Base-by-base conservation (phyloP, 1,284 basidiomycete genomes). In the Puccinia triticina region DNA sequence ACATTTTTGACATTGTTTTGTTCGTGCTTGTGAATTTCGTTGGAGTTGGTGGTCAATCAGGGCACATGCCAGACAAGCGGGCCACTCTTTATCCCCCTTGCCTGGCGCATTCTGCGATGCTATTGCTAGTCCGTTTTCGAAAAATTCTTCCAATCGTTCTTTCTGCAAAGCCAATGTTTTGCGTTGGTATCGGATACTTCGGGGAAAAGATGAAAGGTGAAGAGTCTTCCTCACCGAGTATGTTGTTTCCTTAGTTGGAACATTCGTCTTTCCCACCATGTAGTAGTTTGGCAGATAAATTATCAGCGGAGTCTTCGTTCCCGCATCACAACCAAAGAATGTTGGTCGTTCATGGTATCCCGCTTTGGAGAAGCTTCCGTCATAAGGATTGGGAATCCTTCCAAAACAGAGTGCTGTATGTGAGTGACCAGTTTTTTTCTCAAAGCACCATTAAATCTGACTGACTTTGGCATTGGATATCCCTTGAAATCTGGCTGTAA, bases 231-330 rank as follows among this genome's bases (percentile, higher is more conserved):
- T 55, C 37, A 79, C 77, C 18, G 64, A 55, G 67, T 55, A 79
- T 34, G 77, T 79, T 12, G 66, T 57, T 71, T 79, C 50, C 10
- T 37, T 53, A 32, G 77, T 79, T 34, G 29, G 16, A 32, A 71
- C 53, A 46, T 67, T 71, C 2, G 77, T 79, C 57, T 61, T 61
- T 46, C 61, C 64, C 3, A 46, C 50, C 48, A 50, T 59, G 40
- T 79, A 79, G 53, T 69, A 71, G 46, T 79, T 79, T 32, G 77
- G 66, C 50, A 79, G 34, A 53, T 79, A 79, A 21, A 79, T 71
- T 55, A 79, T 79, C 34, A 79, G 18, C 23, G 77, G 77, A 10
- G 64, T 43, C 43, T 66, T 40, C 23, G 75, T 40, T n/a, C 34
- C 43, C 11, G 50, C 53, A 71, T 79, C 67, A 57, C 77, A 79